Evolutionary conservation across 2,329 filamentous ascomycete genomes (phyloP).

Genomic region (Fusarium sp.): DNA sequence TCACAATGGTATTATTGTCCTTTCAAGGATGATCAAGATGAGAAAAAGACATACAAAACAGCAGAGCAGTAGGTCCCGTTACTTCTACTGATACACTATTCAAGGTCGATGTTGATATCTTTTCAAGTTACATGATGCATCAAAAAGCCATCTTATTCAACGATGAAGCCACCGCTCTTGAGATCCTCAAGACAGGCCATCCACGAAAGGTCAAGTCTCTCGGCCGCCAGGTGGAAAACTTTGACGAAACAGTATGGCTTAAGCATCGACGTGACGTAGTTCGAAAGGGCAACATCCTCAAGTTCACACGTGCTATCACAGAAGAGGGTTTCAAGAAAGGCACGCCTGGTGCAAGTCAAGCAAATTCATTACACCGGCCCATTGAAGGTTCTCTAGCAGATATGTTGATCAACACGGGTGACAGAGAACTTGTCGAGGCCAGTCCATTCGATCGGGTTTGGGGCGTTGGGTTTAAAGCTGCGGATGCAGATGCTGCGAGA

Average conservation of each 20-base stretch:
- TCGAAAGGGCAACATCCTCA: slow-evolving; percentile 64
- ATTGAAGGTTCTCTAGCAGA: slow-evolving; percentile 54
- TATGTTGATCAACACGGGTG: slow-evolving; percentile 66
- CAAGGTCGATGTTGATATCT: not conserved
- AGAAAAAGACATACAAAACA: slow-evolving; percentile 55
- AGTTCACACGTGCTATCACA: slow-evolving; percentile 61
- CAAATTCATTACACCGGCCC: slow-evolving; percentile 30
- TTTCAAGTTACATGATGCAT: slow-evolving; percentile 63
- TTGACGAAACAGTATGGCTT: slow-evolving; percentile 63
- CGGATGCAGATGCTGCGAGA: slow-evolving; percentile 58
- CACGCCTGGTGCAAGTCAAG: slow-evolving; percentile 27
- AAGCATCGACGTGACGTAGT: slow-evolving; percentile 64
- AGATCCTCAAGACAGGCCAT: slow-evolving; percentile 58
- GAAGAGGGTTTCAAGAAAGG: slow-evolving; percentile 43
- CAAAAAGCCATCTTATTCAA: slow-evolving; percentile 62
- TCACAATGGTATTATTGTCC: slow-evolving; percentile 68
- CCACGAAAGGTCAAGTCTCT: slow-evolving; percentile 63
- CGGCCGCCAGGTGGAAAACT: slow-evolving; percentile 64
- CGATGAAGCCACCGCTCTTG: slow-evolving; percentile 53
- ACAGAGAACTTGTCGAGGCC: slow-evolving; percentile 70
- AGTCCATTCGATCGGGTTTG: slow-evolving; percentile 70
- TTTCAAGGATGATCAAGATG: slow-evolving; percentile 55
- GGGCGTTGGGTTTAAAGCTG: slow-evolving; percentile 70
- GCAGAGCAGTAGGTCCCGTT: slow-evolving; percentile 59
- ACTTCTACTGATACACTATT: not conserved